Conservation (phyloP, 352 stramenopile genomes). For the Phytophthora chlamydospora region DNA sequence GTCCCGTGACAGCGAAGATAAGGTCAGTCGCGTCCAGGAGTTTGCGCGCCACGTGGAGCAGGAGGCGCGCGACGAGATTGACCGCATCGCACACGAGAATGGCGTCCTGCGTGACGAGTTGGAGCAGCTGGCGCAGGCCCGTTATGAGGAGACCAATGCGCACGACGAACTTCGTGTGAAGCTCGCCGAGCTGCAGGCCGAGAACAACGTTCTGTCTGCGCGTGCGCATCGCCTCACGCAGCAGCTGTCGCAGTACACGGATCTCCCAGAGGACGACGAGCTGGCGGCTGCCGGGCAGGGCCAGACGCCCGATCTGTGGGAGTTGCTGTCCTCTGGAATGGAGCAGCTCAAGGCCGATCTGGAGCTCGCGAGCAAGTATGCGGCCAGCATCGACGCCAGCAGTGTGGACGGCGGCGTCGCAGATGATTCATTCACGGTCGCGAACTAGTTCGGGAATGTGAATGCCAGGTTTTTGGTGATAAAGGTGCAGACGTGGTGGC, state of each 20-base stretch:
- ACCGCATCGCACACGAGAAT: constrained; percentile 66
- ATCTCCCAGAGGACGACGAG: constrained; percentile 74
- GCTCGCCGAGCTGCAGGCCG: constrained; percentile 77
- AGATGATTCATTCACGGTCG: constrained; percentile 62
- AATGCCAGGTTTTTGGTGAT: constrained; percentile 29
- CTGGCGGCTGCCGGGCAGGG: constrained; percentile 54
- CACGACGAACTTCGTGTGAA: constrained; percentile 76
- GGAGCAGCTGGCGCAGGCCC: constrained; percentile 60
- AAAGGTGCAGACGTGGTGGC: constrained; percentile 26
- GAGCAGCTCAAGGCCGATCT: constrained; percentile 89
- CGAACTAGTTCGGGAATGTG: constrained; percentile 43
- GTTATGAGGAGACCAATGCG: constrained; percentile 67
- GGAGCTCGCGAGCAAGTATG: constrained; percentile 88
- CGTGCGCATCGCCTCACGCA: constrained; percentile 79
- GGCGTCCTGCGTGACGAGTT: constrained; percentile 67
- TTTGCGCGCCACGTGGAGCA: constrained; percentile 67
- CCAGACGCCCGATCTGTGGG: constrained; percentile 80
- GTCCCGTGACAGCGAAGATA: constrained; percentile 68
- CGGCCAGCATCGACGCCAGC: constrained; percentile 76
- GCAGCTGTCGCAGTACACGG: constrained; percentile 86
- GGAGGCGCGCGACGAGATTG: constrained; percentile 68
- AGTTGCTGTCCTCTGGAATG: constrained; percentile 87
- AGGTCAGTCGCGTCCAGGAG: constrained; percentile 60
- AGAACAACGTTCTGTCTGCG: constrained; percentile 86
- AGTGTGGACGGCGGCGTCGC: constrained; percentile 49